Evolutionary conservation across 2,329 filamentous ascomycete species (phyloP).

Genomic region (Ophiostoma perfectum): DNA sequence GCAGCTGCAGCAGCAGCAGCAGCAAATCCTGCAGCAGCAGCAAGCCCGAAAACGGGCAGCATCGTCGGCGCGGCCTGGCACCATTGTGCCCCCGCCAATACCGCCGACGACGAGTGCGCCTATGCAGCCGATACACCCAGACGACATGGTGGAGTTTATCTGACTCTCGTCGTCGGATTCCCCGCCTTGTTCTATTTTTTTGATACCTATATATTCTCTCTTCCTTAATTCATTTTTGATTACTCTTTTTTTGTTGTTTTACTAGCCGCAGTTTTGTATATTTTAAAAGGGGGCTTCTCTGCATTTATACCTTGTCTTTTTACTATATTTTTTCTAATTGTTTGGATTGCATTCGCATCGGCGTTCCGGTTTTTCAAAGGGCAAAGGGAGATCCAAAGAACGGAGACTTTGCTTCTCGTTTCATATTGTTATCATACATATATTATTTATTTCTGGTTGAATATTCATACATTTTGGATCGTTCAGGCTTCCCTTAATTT

Average conservation of each 20-base stretch:
- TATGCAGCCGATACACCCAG: slow-evolving; percentile 18
- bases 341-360: slow-evolving; percentile 16
- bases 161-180: background rate
- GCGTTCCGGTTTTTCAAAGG: no score
- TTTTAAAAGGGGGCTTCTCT: background rate
- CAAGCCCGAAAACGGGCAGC: slow-evolving; percentile 11
- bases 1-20: background rate
- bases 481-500: no score
- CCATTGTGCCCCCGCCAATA: slow-evolving; percentile 17
- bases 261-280: background rate
- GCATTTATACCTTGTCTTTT: background rate
- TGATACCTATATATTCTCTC: background rate
- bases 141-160: slow-evolving; percentile 21
- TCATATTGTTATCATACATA: no score
- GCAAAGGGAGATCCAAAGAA: no score
- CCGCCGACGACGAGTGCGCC: slow-evolving; percentile 19
- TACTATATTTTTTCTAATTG: slow-evolving; percentile 11
- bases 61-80: background rate
- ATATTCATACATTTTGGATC: no score
- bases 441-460: no score
- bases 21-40: background rate
- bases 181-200: no score
- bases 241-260: slow-evolving; percentile 9
- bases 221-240: background rate
- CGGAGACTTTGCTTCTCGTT: no score